Base-by-base conservation (phyloP, 139 green algal species). In the Bryopsis sp. region DNA sequence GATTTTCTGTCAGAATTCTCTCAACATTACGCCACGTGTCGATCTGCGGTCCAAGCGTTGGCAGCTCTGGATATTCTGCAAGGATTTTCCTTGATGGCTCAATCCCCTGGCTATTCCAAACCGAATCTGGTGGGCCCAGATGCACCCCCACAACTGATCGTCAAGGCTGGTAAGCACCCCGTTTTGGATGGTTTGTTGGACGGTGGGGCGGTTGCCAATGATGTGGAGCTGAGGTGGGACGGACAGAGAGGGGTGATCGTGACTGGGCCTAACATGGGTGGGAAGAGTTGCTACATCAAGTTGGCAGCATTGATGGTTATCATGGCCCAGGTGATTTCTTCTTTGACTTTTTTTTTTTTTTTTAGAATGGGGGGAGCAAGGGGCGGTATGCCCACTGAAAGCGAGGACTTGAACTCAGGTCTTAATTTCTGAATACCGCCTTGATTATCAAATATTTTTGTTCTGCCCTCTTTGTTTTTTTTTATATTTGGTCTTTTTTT, bases 321-420 rank as follows among this genome's bases (percentile, higher is more conserved):
- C 63, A 84, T 98, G 84, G 93, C 93, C 1, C 92, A 97, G 74
- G 76, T 89, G n/a, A n/a, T n/a, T n/a, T n/a, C n/a, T n/a, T n/a
- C n/a, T n/a, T n/a, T n/a, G n/a, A n/a, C n/a, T n/a, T n/a, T n/a
- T n/a, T n/a, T n/a, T n/a, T n/a, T n/a, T n/a, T n/a, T n/a, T n/a
- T n/a, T n/a, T n/a, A n/a, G 7, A n/a, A n/a, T n/a, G n/a, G 24
- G 24, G 47, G 48, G 60, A 38, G 60, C 5, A 15, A 15, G 11
- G 57, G 57, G 57, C n/a, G n/a, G n/a, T 64, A 28, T 28, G 7
- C 11, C 57, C n/a, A 28, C 57, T 39, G 8, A 8, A 7, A 8
- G n/a, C 34, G 7, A n/a, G 8, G 57, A 8, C 8, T 8, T 19
- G 19, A 32, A 64, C 57, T 28, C n/a, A 43, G 61, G 2, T 31